phyloP scores from a whole-genome alignment of 2,329 filamentous ascomycete genomes.

The Aureobasidium sp. region DNA sequence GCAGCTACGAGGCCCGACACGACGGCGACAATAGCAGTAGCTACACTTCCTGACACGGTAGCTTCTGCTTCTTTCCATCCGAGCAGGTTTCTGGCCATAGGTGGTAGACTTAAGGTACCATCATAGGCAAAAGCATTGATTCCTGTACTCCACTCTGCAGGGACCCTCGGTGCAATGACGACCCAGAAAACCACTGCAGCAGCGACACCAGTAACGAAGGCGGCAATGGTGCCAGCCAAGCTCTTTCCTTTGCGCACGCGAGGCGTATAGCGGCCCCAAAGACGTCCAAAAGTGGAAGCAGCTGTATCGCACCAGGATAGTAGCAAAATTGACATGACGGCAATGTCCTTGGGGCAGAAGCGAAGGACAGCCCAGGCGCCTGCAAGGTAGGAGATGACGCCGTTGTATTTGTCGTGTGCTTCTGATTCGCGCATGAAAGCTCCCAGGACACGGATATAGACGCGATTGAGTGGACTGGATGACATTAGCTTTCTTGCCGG shows the following conservation, averaged over 20 bases:
- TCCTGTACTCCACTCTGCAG: slow-evolving; percentile 31
- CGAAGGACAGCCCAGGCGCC: slow-evolving; percentile 80
- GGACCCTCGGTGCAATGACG: slow-evolving; percentile 58
- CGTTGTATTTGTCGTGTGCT: slow-evolving; percentile 80
- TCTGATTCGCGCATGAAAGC: slow-evolving; percentile 97
- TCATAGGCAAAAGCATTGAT: slow-evolving; percentile 71
- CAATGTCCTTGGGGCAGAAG: slow-evolving; percentile 89
- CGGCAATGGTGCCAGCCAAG: slow-evolving; percentile 78
- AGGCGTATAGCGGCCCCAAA: slow-evolving; percentile 85
- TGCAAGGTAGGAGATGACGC: slow-evolving; percentile 92
- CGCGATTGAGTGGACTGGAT: slow-evolving; percentile 59
- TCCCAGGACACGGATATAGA: slow-evolving; percentile 79
- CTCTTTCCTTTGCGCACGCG: slow-evolving; percentile 83
- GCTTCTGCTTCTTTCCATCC: slow-evolving; percentile 54
- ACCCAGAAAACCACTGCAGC: slow-evolving; percentile 88
- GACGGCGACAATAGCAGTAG: slow-evolving; percentile 72
- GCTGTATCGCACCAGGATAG: slow-evolving; percentile 98
- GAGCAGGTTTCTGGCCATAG: slow-evolving; percentile 51
- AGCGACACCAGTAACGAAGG: slow-evolving; percentile 72
- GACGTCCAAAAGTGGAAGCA: slow-evolving; percentile 84
- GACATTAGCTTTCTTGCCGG: not conserved
- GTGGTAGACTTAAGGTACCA: slow-evolving; percentile 62
- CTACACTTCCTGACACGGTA: slow-evolving; percentile 61
- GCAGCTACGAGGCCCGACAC: slow-evolving; percentile 86
- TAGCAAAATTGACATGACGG: slow-evolving; percentile 79